Evolutionary conservation across 352 stramenopile species (phyloP), one percentile per base, ranked within the genome.

Genomic region (Phytopythium kandeliae): DNA sequence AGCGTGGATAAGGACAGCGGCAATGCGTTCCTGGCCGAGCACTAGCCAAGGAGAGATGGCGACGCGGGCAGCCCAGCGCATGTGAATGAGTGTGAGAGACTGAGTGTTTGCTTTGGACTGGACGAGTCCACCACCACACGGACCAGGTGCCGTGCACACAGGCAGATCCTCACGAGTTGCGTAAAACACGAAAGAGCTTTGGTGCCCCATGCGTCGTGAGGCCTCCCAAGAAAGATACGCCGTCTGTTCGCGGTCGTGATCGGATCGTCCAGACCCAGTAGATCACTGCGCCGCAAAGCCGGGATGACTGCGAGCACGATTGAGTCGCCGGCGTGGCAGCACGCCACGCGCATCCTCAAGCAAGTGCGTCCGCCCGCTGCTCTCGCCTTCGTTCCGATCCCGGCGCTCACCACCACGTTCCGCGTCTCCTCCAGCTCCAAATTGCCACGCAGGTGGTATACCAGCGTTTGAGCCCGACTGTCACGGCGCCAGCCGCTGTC

Each of bases 281-380:
- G n/a, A n/a, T n/a, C n/a, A n/a, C n/a, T n/a, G n/a, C n/a, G n/a
- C n/a, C n/a, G n/a, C n/a, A n/a, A n/a, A n/a, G n/a, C n/a, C n/a
- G n/a, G n/a, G n/a, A n/a, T n/a, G n/a, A n/a, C n/a, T n/a, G n/a
- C n/a, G n/a, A n/a, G n/a, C n/a, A n/a, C n/a, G 0, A 2, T 21
- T 2, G 38, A 30, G 10, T 12, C 21, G 38, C 38, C 28, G 38
- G 38, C 26, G 21, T 44, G 38, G 38, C 38, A 44, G 21, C 38
- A 44, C 12, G 22, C 21, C 38, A 44, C 28, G 38, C 15, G n/a
- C 38, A 28, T 44, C 38, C 38, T 44, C 38, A 44, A 44, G 21
- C 38, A 44, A 10, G 38, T 44, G 21, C 19, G 38, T n/a, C 25
- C 36, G 0, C 6, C 36, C 24, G n/a, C n/a, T n/a, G n/a, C 5